These are phyloP conservation scores for Trichosporon coremiiforme DNA, from an alignment of 1,284 basidiomycete species.

Conservation along the genomic window DNA sequence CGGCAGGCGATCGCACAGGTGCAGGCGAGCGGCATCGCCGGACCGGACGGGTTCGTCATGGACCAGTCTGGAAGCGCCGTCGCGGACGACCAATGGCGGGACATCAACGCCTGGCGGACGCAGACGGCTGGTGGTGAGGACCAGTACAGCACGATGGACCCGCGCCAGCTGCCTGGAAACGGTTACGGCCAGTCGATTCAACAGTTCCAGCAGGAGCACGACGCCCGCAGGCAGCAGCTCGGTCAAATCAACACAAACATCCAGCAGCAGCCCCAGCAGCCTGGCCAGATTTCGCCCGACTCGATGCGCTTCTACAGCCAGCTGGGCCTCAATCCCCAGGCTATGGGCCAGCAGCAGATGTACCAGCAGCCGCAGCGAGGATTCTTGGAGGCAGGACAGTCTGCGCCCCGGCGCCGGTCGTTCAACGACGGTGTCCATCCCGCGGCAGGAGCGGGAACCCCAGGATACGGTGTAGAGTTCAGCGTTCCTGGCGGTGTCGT, in stretches of 20 bases:
- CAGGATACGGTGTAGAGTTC: constrained; percentile 52
- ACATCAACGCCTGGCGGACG: constrained; percentile 34
- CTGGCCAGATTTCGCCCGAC: constrained; percentile 49
- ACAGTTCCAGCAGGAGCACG: constrained; percentile 30
- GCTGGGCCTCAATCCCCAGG: constrained; percentile 33
- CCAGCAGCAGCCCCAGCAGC: constrained; percentile 30
- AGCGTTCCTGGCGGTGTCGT: constrained; percentile 33
- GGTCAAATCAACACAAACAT: constrained; percentile 24
- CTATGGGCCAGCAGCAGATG: constrained; percentile 16
- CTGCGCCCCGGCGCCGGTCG: constrained; percentile 30
- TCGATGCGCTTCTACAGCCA: constrained; percentile 49
- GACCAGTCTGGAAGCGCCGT: constrained; percentile 3
- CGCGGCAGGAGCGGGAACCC: constrained; percentile 51
- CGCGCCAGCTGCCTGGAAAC: constrained; percentile 44
- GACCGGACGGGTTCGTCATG: background rate
- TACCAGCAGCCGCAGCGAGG: constrained; percentile 1
- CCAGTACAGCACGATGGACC: constrained; percentile 42
- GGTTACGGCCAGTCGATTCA: constrained; percentile 26
- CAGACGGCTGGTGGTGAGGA: constrained; percentile 24
- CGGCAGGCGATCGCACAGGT: constrained; percentile 32
- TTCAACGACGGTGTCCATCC: constrained; percentile 47
- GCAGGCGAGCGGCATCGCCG: constrained; percentile 19
- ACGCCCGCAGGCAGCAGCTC: constrained; percentile 20
- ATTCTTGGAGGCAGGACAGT: constrained; percentile 8
- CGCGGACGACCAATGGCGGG: constrained; percentile 26